Conservation (phyloP, 495 filamentous ascomycete species). For the Chaetomidium leptoderma region DNA sequence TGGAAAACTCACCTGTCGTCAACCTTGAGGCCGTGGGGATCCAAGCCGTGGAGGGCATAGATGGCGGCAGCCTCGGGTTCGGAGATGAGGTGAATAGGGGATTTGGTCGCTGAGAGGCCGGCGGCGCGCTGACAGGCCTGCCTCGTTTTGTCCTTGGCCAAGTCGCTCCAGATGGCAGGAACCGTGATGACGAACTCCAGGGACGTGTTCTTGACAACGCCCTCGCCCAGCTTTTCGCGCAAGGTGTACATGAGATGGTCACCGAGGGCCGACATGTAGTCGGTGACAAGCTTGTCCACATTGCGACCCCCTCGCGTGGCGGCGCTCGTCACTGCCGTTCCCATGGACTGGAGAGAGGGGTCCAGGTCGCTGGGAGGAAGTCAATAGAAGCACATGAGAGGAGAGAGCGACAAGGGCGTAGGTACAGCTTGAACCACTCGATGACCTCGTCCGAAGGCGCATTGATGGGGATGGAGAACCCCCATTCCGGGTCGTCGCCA, state of each 20-base stretch:
- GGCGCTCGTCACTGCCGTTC: slow-evolving; percentile 32
- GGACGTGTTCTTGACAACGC: slow-evolving; percentile 36
- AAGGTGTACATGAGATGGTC: slow-evolving; percentile 40
- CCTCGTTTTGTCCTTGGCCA: slow-evolving; percentile 46
- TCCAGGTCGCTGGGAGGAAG: slow-evolving; percentile 26
- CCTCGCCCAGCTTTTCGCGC: slow-evolving; percentile 35
- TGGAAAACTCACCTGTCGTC: slow-evolving; percentile 33
- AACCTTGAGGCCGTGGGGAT: slow-evolving; percentile 39
- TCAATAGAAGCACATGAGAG: neutral
- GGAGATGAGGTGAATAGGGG: slow-evolving; percentile 45
- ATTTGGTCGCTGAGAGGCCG: slow-evolving; percentile 33
- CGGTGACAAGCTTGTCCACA: slow-evolving; percentile 35
- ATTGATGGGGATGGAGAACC: slow-evolving; percentile 44
- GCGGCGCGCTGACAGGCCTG: slow-evolving; percentile 42
- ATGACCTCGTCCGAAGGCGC: slow-evolving; percentile 36
- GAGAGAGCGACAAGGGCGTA: neutral
- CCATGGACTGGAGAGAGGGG: slow-evolving; percentile 24
- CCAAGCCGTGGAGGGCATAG: slow-evolving; percentile 46
- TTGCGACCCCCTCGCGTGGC: slow-evolving; percentile 30
- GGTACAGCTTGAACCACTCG: slow-evolving; percentile 54
- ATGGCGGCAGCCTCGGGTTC: slow-evolving; percentile 58
- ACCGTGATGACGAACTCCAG: slow-evolving; percentile 51
- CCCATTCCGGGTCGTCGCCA: slow-evolving; percentile 42
- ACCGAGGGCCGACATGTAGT: slow-evolving; percentile 45
- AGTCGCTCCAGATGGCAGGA: slow-evolving; percentile 54